Base-by-base conservation (phyloP, 176 grass and related monocot species). In the Raddia guianensis region DNA sequence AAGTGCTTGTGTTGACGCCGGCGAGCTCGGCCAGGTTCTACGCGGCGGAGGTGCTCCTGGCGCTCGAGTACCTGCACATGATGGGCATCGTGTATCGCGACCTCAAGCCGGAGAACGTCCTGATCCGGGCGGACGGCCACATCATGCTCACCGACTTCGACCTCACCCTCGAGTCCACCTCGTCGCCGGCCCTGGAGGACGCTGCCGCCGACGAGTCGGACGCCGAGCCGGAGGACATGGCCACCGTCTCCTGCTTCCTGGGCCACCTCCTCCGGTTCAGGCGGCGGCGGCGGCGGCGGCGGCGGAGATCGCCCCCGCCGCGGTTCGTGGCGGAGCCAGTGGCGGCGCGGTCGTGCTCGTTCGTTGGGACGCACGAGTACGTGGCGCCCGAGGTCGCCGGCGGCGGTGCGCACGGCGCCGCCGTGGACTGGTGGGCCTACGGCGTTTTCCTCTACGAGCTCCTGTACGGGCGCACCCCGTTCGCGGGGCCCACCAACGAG, bases 71-170 rank as follows among this genome's bases (percentile, higher is more conserved):
- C 76, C 89, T 99, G 13, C 96, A 99, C 82, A 84, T 95, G 88
- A 75, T 95, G 68, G 96, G 96, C 49, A 48, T 99, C 59, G 96
- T 99, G n/a, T 99, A 99, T 86, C 86, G 96, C 10, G 96, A 99
- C 83, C 96, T 99, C 33, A 99, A 99, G 84, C 93, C 96, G 0
- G 96, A 99, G 86, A 99, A 99, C 84, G 94, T 99, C 66, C 89
- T 99, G 1, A 88, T 99, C 32, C 82, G 96, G 19, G 86, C 79
- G 0, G 92, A 99, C 54, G 96, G 96, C 15, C 93, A 99, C 89
- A 88, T 99, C 88, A 95, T 95, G 96, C 96, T 99, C 63, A 95
- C 96, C 18, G 96, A 99, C 74, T 99, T 99, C 84, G 96, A 99
- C 87, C 85, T 99, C 1, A 88, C 92, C 5, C 81, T 98, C 32